Conservation (phyloP, 1,284 basidiomycete species). For the Psilocybe mexicana region DNA sequence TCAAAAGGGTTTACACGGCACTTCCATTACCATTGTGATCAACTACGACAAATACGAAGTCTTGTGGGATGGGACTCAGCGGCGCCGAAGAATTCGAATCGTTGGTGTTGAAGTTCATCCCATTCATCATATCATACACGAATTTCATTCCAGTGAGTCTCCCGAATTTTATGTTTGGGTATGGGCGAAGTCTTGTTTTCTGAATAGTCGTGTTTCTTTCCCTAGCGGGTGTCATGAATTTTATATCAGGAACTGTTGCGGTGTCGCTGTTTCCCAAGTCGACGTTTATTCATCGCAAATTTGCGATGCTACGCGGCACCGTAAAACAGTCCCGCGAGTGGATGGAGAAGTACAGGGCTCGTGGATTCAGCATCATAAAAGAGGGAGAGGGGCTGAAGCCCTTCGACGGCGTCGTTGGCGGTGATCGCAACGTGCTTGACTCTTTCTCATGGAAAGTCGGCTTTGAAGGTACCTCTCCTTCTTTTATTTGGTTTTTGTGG, state of each 20-base stretch:
- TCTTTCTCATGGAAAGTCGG: no score
- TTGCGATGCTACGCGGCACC: not conserved
- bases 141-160: slow-evolving; percentile 2
- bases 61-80: not conserved
- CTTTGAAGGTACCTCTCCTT: no score
- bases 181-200: not conserved
- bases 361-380: no score
- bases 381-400: no score
- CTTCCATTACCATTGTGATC: not conserved
- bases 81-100: not conserved
- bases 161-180: not conserved
- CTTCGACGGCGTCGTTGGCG: no score
- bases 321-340: not conserved
- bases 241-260: not conserved
- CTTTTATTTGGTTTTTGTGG: no score
- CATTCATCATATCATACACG: not conserved
- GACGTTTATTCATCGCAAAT: not conserved
- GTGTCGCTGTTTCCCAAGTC: not conserved
- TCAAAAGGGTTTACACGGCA: not conserved
- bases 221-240: not conserved
- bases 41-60: not conserved
- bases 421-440: no score
- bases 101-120: not conserved
- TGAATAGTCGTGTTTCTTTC: no score
- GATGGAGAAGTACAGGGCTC: not conserved